Evolutionary conservation across 177 flowering plant species (phyloP), one percentile per base, ranked within the genome.

Genomic region (Telopea speciosissima): DNA sequence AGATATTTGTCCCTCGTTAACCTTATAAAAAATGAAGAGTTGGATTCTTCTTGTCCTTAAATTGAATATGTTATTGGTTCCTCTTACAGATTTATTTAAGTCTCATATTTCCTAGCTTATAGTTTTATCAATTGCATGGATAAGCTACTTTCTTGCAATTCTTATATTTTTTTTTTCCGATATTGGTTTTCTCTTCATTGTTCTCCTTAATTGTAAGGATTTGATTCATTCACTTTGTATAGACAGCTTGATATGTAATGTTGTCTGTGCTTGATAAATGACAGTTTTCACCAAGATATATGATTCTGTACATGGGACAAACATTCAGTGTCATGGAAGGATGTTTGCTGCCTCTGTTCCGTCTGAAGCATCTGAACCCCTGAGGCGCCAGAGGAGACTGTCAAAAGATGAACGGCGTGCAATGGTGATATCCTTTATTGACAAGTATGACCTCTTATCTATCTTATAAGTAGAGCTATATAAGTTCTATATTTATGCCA

Each of bases 331-430:
- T 49, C 77, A 71, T 33, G 71, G 76, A n/a, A 72, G 74, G 67
- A 70, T 72, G 44, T 77, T 69, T 75, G 80, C 80, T 69, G 76
- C 82, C 49, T 66, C 79, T 22, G 73, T 76, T 69, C 70, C 77
- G 62, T 74, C 78, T 45, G 72, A 74, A 17, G 63, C 74, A 62
- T 52, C 80, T 45, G 67, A 74, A 49, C 60, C 74, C 60, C 70
- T 33, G 58, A 76, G 31, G 25, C 14, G 31, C 44, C 40, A 21
- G 10, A 77, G 68, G 40, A 72, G 66, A 70, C 24, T 71, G 26
- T 59, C 79, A 61, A 78, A 70, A 75, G 60, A 75, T 42, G 79
- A 78, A 70, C 70, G 83, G 16, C 66, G 64, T 28, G 67, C 71
- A 44, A 70, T 78, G 75, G 54, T 80, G 56, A 60, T 70, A 68